A percentile compares a stretch with the other conserved stretches of the same genome.
Conservation (phyloP, 208 protist species). For the Trypanosoma vivax region DNA sequence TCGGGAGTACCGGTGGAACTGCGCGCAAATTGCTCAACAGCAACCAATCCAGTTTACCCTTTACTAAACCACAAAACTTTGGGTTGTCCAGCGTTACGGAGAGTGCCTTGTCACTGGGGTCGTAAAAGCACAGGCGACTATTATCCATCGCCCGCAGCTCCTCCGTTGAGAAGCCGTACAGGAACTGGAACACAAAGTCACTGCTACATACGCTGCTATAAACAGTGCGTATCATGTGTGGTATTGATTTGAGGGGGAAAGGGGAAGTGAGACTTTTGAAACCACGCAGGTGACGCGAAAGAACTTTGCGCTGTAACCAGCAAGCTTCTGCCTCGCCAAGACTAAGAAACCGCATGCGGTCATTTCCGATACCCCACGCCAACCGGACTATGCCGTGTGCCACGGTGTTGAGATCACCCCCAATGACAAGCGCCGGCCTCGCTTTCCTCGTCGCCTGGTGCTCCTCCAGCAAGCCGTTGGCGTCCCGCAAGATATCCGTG, state of each 20-base stretch:
- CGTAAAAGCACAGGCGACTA: constrained; percentile 55
- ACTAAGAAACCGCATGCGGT: constrained; percentile 52
- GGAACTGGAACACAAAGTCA: constrained; percentile 33
- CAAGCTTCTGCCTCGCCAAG: constrained; percentile 66
- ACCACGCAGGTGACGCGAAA: constrained; percentile 36
- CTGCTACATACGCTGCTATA: constrained; percentile 48
- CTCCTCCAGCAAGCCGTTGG: constrained; percentile 20
- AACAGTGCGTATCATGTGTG: not conserved
- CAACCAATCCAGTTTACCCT: constrained; percentile 73
- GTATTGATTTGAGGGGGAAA: not conserved
- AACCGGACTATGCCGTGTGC: constrained; percentile 65
- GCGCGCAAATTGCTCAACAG: constrained; percentile 57
- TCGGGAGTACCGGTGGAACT: constrained; percentile 3
- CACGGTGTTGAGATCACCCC: constrained; percentile 79
- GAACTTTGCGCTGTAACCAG: constrained; percentile 74
- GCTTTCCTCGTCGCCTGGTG: not conserved
- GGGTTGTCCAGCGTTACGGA: constrained; percentile 62
- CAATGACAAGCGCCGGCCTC: constrained; percentile 50
- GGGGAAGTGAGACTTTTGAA: constrained; percentile 11
- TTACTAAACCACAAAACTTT: constrained; percentile 48
- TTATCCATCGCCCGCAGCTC: constrained; percentile 37
- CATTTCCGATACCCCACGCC: constrained; percentile 26
- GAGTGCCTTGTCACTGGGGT: constrained; percentile 54
- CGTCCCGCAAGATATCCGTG: constrained; percentile 49
- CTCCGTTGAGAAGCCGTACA: constrained; percentile 52